Evolutionary conservation across 2,329 filamentous ascomycete species (phyloP).

Genomic region (Monilinia laxa): DNA sequence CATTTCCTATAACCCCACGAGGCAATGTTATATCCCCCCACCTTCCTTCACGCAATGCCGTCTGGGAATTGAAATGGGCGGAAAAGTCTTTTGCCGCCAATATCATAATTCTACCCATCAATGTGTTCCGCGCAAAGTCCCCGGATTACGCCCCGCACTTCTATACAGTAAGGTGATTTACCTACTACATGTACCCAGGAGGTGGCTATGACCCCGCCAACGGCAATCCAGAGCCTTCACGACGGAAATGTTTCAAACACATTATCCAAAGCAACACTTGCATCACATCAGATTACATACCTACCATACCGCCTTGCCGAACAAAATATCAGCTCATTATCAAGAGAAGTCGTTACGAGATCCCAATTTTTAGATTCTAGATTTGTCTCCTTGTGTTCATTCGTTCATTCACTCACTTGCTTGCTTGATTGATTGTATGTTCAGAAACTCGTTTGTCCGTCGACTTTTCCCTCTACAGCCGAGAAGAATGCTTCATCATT

Average conservation of each 20-base stretch:
- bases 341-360: slow-evolving; percentile 18
- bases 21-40: not conserved
- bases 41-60: too few relatives aligned
- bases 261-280: not conserved
- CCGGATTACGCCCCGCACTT: slow-evolving; percentile 20
- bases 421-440: slow-evolving; percentile 10
- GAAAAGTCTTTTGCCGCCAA: slow-evolving; percentile 21
- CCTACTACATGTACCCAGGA: too few relatives aligned
- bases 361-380: slow-evolving; percentile 2
- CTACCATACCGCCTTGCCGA: not conserved
- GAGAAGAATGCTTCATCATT: slow-evolving; percentile 73
- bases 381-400: not conserved
- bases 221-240: not conserved
- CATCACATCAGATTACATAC: too few relatives aligned
- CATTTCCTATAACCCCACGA: not conserved
- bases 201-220: slow-evolving; percentile 4
- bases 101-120: not conserved
- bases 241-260: not conserved
- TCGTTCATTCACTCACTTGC: too few relatives aligned
- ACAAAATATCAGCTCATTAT: not conserved
- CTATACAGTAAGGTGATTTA: too few relatives aligned
- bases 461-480: not conserved
- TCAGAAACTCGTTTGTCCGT: slow-evolving; percentile 3
- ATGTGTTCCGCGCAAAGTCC: slow-evolving; percentile 1
- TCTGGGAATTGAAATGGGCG: not conserved